phyloP scores from a whole-genome alignment of 805 yeast genomes.

The Sugiyamaella americana region DNA sequence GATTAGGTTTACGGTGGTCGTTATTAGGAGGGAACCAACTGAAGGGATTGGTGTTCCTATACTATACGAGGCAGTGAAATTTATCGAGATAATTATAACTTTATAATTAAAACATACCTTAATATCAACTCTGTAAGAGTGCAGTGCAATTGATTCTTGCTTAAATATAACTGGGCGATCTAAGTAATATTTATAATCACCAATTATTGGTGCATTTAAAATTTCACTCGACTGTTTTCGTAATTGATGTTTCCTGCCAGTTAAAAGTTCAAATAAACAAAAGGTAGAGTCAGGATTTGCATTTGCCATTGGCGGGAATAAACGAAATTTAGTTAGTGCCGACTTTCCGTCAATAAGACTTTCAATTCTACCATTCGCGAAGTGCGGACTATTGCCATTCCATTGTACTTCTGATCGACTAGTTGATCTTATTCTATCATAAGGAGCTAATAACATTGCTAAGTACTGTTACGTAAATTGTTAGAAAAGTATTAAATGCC shows the following conservation, averaged over 20 bases:
- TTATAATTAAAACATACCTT: conserved; percentile 3
- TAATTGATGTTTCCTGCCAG: conserved; percentile 21
- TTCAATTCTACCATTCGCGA: conserved; percentile 9
- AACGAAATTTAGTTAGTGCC: conserved; percentile 12
- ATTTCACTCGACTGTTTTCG: conserved; percentile 14
- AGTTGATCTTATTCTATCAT: no score
- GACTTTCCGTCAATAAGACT: conserved; percentile 7
- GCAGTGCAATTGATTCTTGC: conserved; percentile 13
- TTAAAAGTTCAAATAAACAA: conserved; percentile 14
- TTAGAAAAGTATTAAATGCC: no score
- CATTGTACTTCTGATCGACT: no score
- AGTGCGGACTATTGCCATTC: background rate
- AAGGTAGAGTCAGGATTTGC: conserved; percentile 2
- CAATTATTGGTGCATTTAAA: conserved; percentile 13
- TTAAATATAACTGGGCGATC: background rate
- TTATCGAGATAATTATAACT: no score
- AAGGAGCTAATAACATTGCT: no score
- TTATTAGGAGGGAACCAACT: no score
- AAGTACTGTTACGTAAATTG: no score
- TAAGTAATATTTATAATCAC: conserved; percentile 10
- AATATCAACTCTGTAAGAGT: conserved; percentile 9
- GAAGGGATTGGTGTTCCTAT: no score
- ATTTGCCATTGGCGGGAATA: conserved; percentile 3
- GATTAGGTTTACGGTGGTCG: no score
- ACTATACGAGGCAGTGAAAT: no score